phyloP scores from a whole-genome alignment of 139 green algal species.

The Chlamydomonas incerta region DNA sequence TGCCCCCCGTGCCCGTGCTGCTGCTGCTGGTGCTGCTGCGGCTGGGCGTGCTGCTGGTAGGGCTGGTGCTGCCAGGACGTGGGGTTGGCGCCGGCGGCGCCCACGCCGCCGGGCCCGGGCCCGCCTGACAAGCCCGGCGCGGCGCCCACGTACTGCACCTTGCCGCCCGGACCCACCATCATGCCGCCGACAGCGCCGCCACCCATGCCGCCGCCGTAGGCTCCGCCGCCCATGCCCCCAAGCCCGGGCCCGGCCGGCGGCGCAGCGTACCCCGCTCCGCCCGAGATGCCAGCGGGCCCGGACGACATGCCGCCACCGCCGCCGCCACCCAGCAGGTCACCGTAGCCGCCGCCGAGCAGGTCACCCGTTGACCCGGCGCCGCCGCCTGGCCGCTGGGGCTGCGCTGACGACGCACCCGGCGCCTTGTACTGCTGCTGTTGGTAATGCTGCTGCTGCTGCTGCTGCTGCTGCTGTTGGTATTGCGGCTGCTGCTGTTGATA shows the following conservation, averaged over 20 bases:
- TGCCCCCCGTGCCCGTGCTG: no score
- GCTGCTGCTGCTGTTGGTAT: not conserved
- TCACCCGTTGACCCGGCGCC: not conserved
- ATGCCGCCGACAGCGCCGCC: not conserved
- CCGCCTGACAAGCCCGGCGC: not conserved
- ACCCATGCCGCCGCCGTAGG: not conserved
- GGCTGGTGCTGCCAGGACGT: no score
- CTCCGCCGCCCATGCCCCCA: not conserved
- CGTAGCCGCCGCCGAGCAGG: not conserved
- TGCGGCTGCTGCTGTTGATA: slow-evolving; percentile 4
- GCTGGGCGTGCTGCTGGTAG: not conserved
- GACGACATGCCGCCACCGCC: not conserved
- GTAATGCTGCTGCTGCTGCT: no score
- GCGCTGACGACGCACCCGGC: no score
- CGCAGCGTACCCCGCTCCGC: not conserved
- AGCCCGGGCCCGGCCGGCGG: not conserved
- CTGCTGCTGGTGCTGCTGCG: not conserved
- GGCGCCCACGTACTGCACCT: slow-evolving; percentile 2
- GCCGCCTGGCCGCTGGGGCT: not conserved
- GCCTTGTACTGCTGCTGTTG: no score
- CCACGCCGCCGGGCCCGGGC: not conserved
- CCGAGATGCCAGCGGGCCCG: not conserved
- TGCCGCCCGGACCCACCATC: slow-evolving; percentile 34
- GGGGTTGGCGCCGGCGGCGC: not conserved
- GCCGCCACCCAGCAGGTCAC: not conserved